These are phyloP conservation scores for Entrophospora sp. DNA, from an alignment of 192 early-diverging fungal genomes.

Conservation along the genomic window DNA sequence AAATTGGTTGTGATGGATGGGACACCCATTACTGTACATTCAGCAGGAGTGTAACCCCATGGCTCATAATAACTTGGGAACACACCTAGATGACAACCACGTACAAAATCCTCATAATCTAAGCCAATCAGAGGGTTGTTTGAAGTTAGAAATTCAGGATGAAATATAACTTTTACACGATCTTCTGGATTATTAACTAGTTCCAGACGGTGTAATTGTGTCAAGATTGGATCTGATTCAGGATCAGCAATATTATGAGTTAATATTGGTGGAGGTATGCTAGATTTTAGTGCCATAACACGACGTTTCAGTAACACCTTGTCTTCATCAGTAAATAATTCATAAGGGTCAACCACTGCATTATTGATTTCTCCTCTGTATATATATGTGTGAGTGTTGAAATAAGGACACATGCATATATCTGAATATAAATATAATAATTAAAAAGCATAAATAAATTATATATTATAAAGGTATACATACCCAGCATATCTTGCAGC, in stretches of 20 bases:
- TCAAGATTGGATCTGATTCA: conserved; percentile 76
- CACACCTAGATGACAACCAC: conserved; percentile 93
- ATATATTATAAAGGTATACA: too few species aligned
- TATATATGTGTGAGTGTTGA: not conserved
- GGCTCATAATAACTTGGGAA: conserved; percentile 98
- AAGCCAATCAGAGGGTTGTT: conserved; percentile 90
- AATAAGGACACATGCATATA: not conserved
- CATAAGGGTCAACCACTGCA: conserved; percentile 24
- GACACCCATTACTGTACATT: conserved; percentile 98
- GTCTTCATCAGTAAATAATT: conserved; percentile 78
- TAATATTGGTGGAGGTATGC: conserved; percentile 83
- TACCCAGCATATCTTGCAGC: conserved; percentile 48
- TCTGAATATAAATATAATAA: not conserved
- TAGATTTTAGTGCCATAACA: conserved; percentile 85
- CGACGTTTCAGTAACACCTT: conserved; percentile 87
- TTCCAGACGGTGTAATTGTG: conserved; percentile 64
- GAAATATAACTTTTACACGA: conserved; percentile 95
- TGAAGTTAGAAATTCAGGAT: conserved; percentile 95
- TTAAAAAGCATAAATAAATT: too few species aligned
- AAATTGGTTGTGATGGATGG: conserved; percentile 95
- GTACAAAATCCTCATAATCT: conserved; percentile 98
- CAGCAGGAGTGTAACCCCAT: conserved; percentile 97
- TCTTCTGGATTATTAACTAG: conserved; percentile 87
- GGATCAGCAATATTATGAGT: conserved; percentile 95
- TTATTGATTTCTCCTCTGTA: conserved; percentile 61